These are phyloP conservation scores for Diaporthe vaccinii DNA, from an alignment of 2,329 filamentous ascomycete species.

Conservation along the genomic window DNA sequence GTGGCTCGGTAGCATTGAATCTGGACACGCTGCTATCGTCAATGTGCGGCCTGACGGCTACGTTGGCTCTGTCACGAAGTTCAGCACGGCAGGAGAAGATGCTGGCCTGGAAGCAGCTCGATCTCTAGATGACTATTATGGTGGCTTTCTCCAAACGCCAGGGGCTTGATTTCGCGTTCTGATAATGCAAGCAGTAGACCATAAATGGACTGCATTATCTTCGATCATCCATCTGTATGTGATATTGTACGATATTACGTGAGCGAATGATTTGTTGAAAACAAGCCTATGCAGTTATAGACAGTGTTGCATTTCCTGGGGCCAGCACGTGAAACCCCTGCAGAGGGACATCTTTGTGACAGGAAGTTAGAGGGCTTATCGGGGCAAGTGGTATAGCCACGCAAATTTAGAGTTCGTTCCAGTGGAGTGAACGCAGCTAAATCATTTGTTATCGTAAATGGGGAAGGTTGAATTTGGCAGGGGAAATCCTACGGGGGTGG, in stretches of 20 bases:
- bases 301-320: background rate
- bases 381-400: background rate
- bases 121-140: slow-evolving; percentile 68
- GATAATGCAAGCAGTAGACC: background rate
- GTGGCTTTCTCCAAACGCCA: slow-evolving; percentile 66
- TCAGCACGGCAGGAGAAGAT: slow-evolving; percentile 57
- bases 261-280: too few relatives aligned
- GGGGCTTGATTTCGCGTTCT: background rate
- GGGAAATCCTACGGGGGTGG: background rate
- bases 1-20: slow-evolving; percentile 73
- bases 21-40: slow-evolving; percentile 71
- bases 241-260: background rate
- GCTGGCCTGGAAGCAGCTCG: slow-evolving; percentile 57
- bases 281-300: too few relatives aligned
- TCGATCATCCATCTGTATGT: background rate
- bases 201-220: background rate
- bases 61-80: slow-evolving; percentile 71
- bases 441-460: slow-evolving; percentile 24
- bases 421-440: background rate
- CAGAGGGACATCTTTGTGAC: too few relatives aligned
- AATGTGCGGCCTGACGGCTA: slow-evolving; percentile 82
- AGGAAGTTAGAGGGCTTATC: background rate
- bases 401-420: background rate
- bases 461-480: background rate
- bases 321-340: background rate